A percentile compares a stretch with the other conserved stretches of the same genome.
These are phyloP conservation scores for Schizophyllum amplum DNA, from an alignment of 1,284 basidiomycete species.

Conservation along the genomic window DNA sequence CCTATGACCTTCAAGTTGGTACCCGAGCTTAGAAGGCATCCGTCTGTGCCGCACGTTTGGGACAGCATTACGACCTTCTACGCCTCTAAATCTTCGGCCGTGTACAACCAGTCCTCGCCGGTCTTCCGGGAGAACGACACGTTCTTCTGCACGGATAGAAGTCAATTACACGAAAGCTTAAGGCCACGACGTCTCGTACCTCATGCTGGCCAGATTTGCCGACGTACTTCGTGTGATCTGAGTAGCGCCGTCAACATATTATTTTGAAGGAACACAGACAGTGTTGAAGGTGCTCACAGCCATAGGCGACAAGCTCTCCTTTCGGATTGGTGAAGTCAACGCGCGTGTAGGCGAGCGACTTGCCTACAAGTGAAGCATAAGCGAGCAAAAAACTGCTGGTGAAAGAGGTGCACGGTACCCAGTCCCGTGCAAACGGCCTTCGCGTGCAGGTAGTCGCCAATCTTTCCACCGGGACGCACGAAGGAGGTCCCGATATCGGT, in stretches of 20 bases:
- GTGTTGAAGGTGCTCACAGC: slow-evolving; percentile 49
- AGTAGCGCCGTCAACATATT: slow-evolving; percentile 8
- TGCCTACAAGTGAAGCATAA: slow-evolving; percentile 40
- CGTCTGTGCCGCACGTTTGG: too few species aligned
- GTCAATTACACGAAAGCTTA: too few species aligned
- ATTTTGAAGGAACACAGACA: not conserved
- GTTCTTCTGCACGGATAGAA: too few species aligned
- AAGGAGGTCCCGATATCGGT: slow-evolving; percentile 85
- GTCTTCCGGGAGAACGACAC: too few species aligned
- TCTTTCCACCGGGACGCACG: slow-evolving; percentile 60
- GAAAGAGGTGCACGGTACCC: slow-evolving; percentile 28
- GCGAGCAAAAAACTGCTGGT: not conserved
- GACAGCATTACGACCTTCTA: too few species aligned
- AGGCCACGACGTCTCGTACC: too few species aligned
- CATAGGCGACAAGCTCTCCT: slow-evolving; percentile 79
- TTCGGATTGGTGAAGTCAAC: slow-evolving; percentile 67
- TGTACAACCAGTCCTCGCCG: too few species aligned
- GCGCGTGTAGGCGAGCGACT: slow-evolving; percentile 74
- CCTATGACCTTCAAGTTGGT: too few species aligned
- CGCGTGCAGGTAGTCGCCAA: slow-evolving; percentile 56
- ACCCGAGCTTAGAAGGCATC: too few species aligned
- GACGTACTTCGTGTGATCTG: slow-evolving; percentile 86
- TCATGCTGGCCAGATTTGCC: slow-evolving; percentile 63
- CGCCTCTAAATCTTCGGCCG: too few species aligned
- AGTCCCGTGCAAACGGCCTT: slow-evolving; percentile 56